Percentiles rank a stretch among this genome's conserved stretches.
These are phyloP conservation scores for Pseudozyma tsukubaensis DNA, from an alignment of 1,284 basidiomycete species.

Conservation along the genomic window DNA sequence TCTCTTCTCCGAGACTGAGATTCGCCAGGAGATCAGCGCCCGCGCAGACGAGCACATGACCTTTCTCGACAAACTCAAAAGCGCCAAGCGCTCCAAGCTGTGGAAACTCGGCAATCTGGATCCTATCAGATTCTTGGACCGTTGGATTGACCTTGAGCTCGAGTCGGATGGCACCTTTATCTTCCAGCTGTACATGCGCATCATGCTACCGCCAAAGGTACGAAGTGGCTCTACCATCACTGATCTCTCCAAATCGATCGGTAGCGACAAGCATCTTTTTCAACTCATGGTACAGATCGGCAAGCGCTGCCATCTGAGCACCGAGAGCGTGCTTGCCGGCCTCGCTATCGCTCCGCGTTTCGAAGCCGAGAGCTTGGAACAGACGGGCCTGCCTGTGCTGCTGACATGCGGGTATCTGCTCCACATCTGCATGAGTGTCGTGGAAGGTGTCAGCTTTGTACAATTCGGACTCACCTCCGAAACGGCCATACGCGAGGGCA, in stretches of 20 bases:
- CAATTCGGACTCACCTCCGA: slow-evolving; percentile 13
- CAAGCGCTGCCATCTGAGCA: slow-evolving; percentile 2
- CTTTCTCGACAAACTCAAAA: slow-evolving; percentile 9
- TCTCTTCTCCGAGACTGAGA: slow-evolving; percentile 16
- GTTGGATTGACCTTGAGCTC: slow-evolving; percentile 25
- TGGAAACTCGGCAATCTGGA: slow-evolving; percentile 19
- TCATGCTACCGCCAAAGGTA: slow-evolving; percentile 4
- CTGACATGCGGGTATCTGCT: slow-evolving; percentile 27
- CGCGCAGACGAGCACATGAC: slow-evolving; percentile 11
- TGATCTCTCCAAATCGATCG: slow-evolving; percentile 7
- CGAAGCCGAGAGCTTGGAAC: slow-evolving; percentile 11
- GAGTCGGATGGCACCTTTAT: slow-evolving; percentile 15
- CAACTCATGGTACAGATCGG: background rate
- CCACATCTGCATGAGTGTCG: slow-evolving; percentile 20
- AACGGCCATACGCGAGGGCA: slow-evolving; percentile 7
- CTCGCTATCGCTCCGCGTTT: slow-evolving; percentile 12
- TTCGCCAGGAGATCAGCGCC: slow-evolving; percentile 14
- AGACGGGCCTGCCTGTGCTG: slow-evolving; percentile 17
- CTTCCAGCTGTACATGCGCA: slow-evolving; percentile 17
- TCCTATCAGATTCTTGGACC: slow-evolving; percentile 20
- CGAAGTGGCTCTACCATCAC: slow-evolving; percentile 1
- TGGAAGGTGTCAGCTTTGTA: slow-evolving; percentile 12
- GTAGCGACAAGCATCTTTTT: slow-evolving; percentile 6
- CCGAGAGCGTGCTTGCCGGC: slow-evolving; percentile 12
- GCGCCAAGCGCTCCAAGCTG: slow-evolving; percentile 11